These are phyloP conservation scores for Gonium pectorale DNA, from an alignment of 139 green algal species.

Conservation along the genomic window DNA sequence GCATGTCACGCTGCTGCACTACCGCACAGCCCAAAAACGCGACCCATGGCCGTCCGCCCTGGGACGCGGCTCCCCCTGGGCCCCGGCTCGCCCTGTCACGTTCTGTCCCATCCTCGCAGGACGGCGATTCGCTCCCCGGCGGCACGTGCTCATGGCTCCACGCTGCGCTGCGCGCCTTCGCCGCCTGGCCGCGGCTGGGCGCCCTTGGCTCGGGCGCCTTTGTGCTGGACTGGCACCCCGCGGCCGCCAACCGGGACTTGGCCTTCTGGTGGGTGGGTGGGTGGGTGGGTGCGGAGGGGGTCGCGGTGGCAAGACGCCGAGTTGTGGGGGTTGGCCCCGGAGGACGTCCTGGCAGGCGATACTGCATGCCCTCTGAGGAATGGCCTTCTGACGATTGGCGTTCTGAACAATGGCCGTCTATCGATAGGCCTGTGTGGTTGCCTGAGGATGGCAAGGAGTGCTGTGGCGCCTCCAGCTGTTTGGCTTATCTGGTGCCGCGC, in stretches of 20 bases:
- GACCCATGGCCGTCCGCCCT: not conserved
- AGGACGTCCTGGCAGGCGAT: too few species aligned
- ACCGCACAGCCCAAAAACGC: not conserved
- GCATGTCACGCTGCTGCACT: not conserved
- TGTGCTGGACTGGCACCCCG: slow-evolving; percentile 28
- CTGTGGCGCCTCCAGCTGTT: not conserved
- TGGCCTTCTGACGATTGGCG: not conserved
- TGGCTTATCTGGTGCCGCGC: not conserved
- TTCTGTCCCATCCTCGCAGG: not conserved
- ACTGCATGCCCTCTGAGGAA: too few species aligned
- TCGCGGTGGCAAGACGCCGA: not conserved
- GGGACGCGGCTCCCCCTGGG: not conserved
- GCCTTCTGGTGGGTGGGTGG: not conserved
- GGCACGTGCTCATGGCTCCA: not conserved
- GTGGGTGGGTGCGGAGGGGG: not conserved
- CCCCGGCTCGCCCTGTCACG: not conserved
- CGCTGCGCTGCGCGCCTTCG: not conserved
- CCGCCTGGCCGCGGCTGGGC: slow-evolving; percentile 11
- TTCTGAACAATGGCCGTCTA: not conserved
- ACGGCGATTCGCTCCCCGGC: not conserved
- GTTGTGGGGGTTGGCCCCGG: not conserved
- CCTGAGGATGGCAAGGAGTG: not conserved
- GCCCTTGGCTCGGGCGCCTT: not conserved
- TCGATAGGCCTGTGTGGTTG: not conserved
- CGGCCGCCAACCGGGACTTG: not conserved